A percentile compares a stretch with the other conserved stretches of the same genome.
These are phyloP conservation scores for Colletotrichum lini DNA, from an alignment of 2,329 filamentous ascomycete genomes.

Conservation along the genomic window DNA sequence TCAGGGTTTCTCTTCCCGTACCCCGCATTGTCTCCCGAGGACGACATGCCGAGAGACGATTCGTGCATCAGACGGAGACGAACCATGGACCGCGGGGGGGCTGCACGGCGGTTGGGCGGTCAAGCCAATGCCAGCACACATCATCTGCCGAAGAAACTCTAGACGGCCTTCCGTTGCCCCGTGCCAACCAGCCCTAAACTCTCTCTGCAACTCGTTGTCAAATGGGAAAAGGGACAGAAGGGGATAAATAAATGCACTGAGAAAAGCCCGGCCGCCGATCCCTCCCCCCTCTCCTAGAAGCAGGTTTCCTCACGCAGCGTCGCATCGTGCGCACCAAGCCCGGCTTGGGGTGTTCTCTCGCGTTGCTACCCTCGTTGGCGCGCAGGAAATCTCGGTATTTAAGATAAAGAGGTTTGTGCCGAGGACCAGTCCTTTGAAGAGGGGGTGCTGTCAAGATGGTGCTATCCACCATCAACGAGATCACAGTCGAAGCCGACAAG, in stretches of 20 bases:
- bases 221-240: too few species aligned
- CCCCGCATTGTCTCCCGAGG: conserved; percentile 10
- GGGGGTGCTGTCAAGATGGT: conserved; percentile 4
- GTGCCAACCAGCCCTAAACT: not conserved
- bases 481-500: not conserved
- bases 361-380: not conserved
- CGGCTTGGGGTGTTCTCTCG: not conserved
- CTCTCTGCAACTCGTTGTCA: too few species aligned
- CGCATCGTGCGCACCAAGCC: not conserved
- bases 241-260: too few species aligned
- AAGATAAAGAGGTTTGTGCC: not conserved
- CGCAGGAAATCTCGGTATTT: not conserved
- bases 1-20: not conserved
- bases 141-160: conserved; percentile 14
- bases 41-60: not conserved
- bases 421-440: too few species aligned
- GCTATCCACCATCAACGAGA: conserved; percentile 16
- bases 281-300: not conserved
- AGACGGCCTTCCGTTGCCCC: not conserved
- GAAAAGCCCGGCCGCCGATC: not conserved
- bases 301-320: not conserved
- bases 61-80: not conserved
- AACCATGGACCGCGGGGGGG: not conserved
- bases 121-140: not conserved
- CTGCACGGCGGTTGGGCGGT: not conserved